These are phyloP conservation scores for Cylindrotheca fusiformis DNA, from an alignment of 108 stramenopile genomes.

Conservation along the genomic window DNA sequence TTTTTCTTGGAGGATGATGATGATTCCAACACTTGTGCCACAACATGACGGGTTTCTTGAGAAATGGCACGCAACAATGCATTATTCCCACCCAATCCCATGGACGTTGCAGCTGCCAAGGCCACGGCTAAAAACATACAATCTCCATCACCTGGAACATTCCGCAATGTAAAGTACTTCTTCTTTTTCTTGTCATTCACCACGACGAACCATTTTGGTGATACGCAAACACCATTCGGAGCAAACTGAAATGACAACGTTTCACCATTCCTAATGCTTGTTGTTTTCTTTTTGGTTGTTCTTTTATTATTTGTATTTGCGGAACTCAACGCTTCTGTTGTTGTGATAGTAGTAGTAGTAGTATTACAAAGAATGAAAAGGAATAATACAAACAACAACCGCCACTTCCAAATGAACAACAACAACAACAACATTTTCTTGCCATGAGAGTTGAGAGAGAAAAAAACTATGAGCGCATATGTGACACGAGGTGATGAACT, in stretches of 20 bases:
- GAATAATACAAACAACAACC: too few species aligned
- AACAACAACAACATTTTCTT: too few species aligned
- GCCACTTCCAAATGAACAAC: too few species aligned
- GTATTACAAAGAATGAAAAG: too few species aligned
- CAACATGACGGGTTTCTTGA: slow-evolving; percentile 46
- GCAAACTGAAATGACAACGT: slow-evolving; percentile 29
- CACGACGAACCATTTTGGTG: slow-evolving; percentile 24
- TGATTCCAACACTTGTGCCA: slow-evolving; percentile 51
- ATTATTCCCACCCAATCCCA: slow-evolving; percentile 52
- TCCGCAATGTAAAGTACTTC: slow-evolving; percentile 50
- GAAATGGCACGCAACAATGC: slow-evolving; percentile 37
- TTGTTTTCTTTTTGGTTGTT: too few species aligned
- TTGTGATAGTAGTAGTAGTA: too few species aligned
- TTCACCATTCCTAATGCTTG: too few species aligned
- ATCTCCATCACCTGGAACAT: slow-evolving; percentile 75
- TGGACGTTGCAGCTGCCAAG: slow-evolving; percentile 50
- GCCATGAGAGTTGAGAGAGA: too few species aligned
- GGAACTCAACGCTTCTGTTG: too few species aligned
- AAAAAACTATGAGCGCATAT: too few species aligned
- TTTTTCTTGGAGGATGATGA: slow-evolving; percentile 37
- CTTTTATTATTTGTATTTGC: too few species aligned
- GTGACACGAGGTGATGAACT: too few species aligned
- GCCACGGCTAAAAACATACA: slow-evolving; percentile 76
- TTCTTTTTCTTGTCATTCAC: neutral
- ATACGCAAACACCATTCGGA: slow-evolving; percentile 34